Evolutionary conservation across 805 yeast genomes (phyloP).

Genomic region (Teunomyces lycoperdinae): DNA sequence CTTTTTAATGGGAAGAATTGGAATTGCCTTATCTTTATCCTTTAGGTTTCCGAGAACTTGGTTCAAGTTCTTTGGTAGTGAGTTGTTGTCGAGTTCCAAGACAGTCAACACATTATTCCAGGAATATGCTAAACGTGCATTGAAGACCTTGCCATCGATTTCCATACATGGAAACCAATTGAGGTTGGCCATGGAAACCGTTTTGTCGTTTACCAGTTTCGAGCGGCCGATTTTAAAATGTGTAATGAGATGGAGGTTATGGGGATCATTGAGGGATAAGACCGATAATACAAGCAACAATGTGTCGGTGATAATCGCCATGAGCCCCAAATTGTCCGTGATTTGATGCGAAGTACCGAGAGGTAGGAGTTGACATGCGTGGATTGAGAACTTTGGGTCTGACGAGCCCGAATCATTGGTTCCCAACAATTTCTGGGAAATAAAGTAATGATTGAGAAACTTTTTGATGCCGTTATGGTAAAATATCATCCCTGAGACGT

Average conservation of each 20-base stretch:
- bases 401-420: conserved; percentile 23
- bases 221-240: conserved; percentile 55
- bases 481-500: conserved; percentile 44
- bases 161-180: conserved; percentile 62
- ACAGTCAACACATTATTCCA: conserved; percentile 64
- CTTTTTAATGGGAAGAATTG: conserved; percentile 23
- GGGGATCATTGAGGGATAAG: conserved; percentile 39
- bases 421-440: conserved; percentile 54
- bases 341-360: conserved; percentile 53
- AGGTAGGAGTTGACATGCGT: conserved; percentile 51
- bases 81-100: conserved; percentile 45
- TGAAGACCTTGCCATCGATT: conserved; percentile 19
- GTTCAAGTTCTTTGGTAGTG: conserved; percentile 28
- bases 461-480: conserved; percentile 63
- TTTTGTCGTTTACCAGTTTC: conserved; percentile 14
- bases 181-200: conserved; percentile 16
- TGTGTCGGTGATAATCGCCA: conserved; percentile 57
- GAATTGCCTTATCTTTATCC: conserved; percentile 37
- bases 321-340: conserved; percentile 56
- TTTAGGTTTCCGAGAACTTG: conserved; percentile 26
- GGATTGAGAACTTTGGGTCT: conserved; percentile 15
- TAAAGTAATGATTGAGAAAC: conserved; percentile 48
- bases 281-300: conserved; percentile 54
- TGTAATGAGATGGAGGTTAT: conserved; percentile 31
- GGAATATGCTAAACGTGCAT: conserved; percentile 58